Evolutionary conservation across 2,329 filamentous ascomycete species (phyloP).

Genomic region (Fusarium longipes): DNA sequence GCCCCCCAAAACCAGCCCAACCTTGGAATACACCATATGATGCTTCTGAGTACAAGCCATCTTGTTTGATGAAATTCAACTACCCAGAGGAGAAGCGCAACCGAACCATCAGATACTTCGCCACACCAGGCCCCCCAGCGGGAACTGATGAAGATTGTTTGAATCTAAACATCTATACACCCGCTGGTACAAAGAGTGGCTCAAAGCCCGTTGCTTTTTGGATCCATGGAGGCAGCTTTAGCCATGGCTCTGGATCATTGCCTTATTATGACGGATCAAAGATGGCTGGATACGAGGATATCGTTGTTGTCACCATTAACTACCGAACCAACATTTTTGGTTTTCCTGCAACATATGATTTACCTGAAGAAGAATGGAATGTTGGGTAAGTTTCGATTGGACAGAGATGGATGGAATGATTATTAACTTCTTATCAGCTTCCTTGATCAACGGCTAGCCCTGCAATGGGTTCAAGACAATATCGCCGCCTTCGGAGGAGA

Average conservation of each 20-base stretch:
- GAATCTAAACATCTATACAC: constrained; percentile 50
- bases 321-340: constrained; percentile 58
- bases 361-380: constrained; percentile 36
- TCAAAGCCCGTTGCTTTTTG: constrained; percentile 58
- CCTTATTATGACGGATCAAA: constrained; percentile 55
- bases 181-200: constrained; percentile 28
- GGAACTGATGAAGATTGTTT: constrained; percentile 51
- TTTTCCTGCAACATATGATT: constrained; percentile 50
- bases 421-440: constrained; percentile 15
- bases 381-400: constrained; percentile 29
- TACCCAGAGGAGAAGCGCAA: constrained; percentile 31
- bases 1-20: constrained; percentile 29
- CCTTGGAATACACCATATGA: constrained; percentile 40
- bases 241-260: constrained; percentile 50
- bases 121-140: constrained; percentile 39
- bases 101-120: constrained; percentile 34
- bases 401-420: rapidly evolving
- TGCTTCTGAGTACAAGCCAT: constrained; percentile 39
- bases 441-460: constrained; percentile 57
- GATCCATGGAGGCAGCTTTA: constrained; percentile 57
- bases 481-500: constrained; percentile 62
- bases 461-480: constrained; percentile 63
- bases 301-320: constrained; percentile 61
- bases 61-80: constrained; percentile 46
- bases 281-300: constrained; percentile 56